Evolutionary conservation across 169 alveolate genomes (phyloP), one percentile per base, ranked within the genome.

Genomic region (Blepharisma undulans): DNA sequence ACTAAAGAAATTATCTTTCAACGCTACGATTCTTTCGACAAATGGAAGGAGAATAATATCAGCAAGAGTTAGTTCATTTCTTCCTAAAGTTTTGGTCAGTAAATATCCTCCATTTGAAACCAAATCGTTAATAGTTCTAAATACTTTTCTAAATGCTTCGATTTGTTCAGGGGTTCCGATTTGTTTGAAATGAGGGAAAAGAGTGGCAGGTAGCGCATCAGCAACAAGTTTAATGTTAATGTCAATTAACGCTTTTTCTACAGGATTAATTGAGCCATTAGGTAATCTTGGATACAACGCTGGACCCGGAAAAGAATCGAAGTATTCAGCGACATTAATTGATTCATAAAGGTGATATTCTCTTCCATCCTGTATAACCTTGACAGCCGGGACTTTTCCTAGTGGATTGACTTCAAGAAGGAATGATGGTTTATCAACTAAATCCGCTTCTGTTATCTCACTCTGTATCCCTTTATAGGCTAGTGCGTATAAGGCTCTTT

Each of bases 11-110:
- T 72, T 27, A 27, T 86, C 72, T 66, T 72, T 60, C 22, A 7
- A 86, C 7, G 72, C 80, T 21, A 27, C n/a, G 14, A 61, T 21
- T 86, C 91, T 86, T 36, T 86, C 91, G 7, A 71, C 84, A 86
- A 29, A 25, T 5, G 91, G 91, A 21, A 86, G 34, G 1, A 86
- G 12, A 14, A 72, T 72, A 21, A 86, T 2, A 72, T 86, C 91
- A 71, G 91, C 91, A 2, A 86, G 25, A 30, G 91, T 86, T 6
- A 86, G 21, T 72, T 86, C 84, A 72, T 86, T 86, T 72, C 36
- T 86, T 3, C 66, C 66, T 10, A 86, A 8, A 19, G 72, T 4
- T 29, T 61, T 71, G 29, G 27, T 27, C 91, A 86, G 61, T 3
- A 86, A 3, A 72, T 66, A 86, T 19, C 34, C 30, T 2, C 91